Evolutionary conservation across 2,329 filamentous ascomycete species (phyloP), one percentile per base, ranked within the genome.

Genomic region (Fonsecaea pugnacius): DNA sequence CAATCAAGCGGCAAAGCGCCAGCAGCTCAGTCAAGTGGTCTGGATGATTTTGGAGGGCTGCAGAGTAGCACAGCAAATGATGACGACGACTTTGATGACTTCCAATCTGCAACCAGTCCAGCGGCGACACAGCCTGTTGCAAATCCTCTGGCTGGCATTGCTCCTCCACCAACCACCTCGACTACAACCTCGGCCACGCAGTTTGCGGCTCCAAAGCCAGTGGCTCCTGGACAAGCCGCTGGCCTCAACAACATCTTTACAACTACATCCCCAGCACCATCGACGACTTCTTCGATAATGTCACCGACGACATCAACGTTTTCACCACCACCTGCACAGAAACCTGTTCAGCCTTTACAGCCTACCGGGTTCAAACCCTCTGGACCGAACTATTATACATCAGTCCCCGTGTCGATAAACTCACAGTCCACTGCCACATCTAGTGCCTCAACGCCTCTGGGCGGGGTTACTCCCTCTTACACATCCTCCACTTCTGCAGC

Each of bases 11-110:
- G 77, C 68, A 79, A 79, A 67, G 72, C 77, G 52, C 73, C 79
- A 64, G 74, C 78, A 21, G 73, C 77, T 27, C 72, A 78, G 36
- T 77, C 78, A 7, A 75, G 79, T 30, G 76, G 77, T 24, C 77
- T 76, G 18, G 60, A 79, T 68, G 77, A 78, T 61, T 78, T 81
- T 69, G 79, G 77, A 43, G 75, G 77, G 55, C 75, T 80, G 67
- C 74, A 78, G 67, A 80, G 60, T 24, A 65, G 57, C 33, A 57
- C 84, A 9, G 80, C 79, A 53, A 81, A 81, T 48, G 87, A 86
- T 58, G 89, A 91, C 67, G 94, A 97, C 70, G 95, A 97, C 68
- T 98, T 98, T 73, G 95, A 98, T 74, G 95, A 99, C 74, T 98
- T 98, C 83, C 92, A 96, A 77, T 96, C 92, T 21, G 94, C 94